Evolutionary conservation across 495 filamentous ascomycete genomes (phyloP), one percentile per base, ranked within the genome.

Genomic region (Aspergillus saccharolyticus): DNA sequence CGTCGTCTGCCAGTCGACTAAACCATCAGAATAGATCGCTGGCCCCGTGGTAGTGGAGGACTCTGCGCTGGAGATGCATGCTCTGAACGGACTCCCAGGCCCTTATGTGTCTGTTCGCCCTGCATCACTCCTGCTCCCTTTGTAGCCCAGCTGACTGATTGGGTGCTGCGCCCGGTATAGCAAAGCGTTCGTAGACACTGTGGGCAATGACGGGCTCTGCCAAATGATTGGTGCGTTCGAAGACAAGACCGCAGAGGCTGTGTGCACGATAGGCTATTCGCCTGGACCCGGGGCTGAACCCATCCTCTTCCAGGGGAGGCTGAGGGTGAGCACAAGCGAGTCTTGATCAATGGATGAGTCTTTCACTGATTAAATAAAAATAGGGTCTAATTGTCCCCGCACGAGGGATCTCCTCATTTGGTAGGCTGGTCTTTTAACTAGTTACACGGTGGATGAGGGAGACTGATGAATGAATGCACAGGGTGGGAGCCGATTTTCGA

Each of bases 1-100:
- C n/a, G n/a, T n/a, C n/a, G 14, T 17, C 19, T 44, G 46, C 2
- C 28, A 18, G 24, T 9, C 5, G 7, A 15, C 33, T 39, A 12
- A 39, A 6, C 33, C 33, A 2, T 9, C 25, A 20, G 15, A 25
- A 30, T 47, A 92, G 89, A 66, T 90, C 45, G 62, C 81, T 56
- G 91, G 90, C 1, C 89, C 92, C 8, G 92, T 96, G 22, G 78
- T 96, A n/a, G 89, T 94, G n/a, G 91, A 96, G 70, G 91, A 96
- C 73, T 96, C 91, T 12, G 88, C 85, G 67, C 75, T 96, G 42
- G 90, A 88, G 74, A 96, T 96, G 70, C 83, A 87, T 67, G 90
- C 90, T 14, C 75, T 94, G 57, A 81, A 86, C 20, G 87, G 86
- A 16, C 74, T 96, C 46, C 92, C 91, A 14, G 91, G 91, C 0